A percentile compares a stretch with the other conserved stretches of the same genome.
Conservation (phyloP, 768 basidiomycete genomes). For the Tricholoma sp. region DNA sequence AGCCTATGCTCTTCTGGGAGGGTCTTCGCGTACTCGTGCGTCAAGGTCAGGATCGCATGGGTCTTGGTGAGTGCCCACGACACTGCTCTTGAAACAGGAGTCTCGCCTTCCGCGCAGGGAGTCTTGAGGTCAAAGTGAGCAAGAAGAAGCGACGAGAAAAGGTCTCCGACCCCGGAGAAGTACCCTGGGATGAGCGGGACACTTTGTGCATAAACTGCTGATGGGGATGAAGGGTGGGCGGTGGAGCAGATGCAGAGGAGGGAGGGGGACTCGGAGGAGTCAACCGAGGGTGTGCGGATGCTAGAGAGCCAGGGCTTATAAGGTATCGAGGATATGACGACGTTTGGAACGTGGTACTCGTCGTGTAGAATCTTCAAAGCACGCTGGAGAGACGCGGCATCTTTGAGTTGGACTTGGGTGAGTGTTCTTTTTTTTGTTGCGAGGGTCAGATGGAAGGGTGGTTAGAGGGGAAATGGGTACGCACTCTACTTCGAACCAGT, state of each 20-base stretch:
- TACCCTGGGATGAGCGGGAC: conserved; percentile 85
- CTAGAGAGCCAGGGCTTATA: conserved; percentile 55
- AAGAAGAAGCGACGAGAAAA: conserved; percentile 89
- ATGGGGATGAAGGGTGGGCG: conserved; percentile 16
- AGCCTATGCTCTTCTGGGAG: conserved; percentile 57
- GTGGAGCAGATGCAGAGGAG: conserved; percentile 84
- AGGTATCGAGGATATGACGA: conserved; percentile 90
- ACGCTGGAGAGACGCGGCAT: conserved; percentile 55
- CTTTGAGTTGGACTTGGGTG: conserved; percentile 66
- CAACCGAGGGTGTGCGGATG: conserved; percentile 43
- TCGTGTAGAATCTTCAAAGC: conserved; percentile 75
- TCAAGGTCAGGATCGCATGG: conserved; percentile 63
- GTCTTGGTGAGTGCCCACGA: conserved; percentile 71
- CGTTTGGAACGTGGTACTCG: conserved; percentile 72
- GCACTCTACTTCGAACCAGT: conserved; percentile 97
- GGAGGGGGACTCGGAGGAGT: conserved; percentile 38
- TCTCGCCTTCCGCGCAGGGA: conserved; percentile 3
- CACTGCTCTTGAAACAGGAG: conserved; percentile 53
- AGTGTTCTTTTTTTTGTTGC: conserved; percentile 57
- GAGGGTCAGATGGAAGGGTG: conserved; percentile 20
- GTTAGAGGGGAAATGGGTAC: conserved; percentile 18
- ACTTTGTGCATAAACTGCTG: conserved; percentile 57
- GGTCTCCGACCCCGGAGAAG: conserved; percentile 95
- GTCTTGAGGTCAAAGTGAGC: conserved; percentile 57
- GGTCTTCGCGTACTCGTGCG: conserved; percentile 48